Evolutionary conservation across 108 stramenopile species (phyloP).

Genomic region (Nitzschia palea): DNA sequence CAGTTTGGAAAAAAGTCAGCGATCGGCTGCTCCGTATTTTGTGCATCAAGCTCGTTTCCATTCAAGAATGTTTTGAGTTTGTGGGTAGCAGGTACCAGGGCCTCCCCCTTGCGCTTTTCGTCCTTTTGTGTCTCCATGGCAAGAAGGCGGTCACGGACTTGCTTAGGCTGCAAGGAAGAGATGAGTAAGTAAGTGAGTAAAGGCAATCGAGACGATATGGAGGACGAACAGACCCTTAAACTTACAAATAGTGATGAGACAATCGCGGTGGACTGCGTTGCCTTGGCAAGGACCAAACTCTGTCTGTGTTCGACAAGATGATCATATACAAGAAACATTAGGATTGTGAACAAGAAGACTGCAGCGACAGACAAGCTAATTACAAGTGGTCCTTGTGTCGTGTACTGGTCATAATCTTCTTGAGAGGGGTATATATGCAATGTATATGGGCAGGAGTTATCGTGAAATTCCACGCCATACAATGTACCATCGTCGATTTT

Average conservation of each 20-base stretch:
- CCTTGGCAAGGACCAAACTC: constrained; percentile 30
- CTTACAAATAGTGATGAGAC: constrained; percentile 64
- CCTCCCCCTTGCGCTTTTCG: background rate
- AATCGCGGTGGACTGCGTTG: constrained; percentile 40
- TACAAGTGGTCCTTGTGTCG: constrained; percentile 35
- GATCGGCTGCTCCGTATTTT: constrained; percentile 33
- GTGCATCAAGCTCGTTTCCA: too few relatives aligned
- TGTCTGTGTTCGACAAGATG: constrained; percentile 50
- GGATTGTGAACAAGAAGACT: constrained; percentile 51
- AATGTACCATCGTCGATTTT: background rate
- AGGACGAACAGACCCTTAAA: too few relatives aligned
- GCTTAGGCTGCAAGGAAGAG: too few relatives aligned
- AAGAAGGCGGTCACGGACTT: constrained; percentile 3
- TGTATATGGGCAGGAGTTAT: background rate
- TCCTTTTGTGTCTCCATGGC: background rate
- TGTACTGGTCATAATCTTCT: constrained; percentile 33
- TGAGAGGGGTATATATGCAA: constrained; percentile 50
- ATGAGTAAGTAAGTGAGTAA: too few relatives aligned
- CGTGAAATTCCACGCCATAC: background rate
- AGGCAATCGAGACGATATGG: too few relatives aligned
- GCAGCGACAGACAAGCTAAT: constrained; percentile 37
- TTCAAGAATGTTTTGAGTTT: background rate
- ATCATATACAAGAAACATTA: constrained; percentile 56
- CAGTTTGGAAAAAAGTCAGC: constrained; percentile 57
- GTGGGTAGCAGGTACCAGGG: background rate